Conservation (phyloP, 1,284 basidiomycete genomes). For the Ceratobasidium sp. region DNA sequence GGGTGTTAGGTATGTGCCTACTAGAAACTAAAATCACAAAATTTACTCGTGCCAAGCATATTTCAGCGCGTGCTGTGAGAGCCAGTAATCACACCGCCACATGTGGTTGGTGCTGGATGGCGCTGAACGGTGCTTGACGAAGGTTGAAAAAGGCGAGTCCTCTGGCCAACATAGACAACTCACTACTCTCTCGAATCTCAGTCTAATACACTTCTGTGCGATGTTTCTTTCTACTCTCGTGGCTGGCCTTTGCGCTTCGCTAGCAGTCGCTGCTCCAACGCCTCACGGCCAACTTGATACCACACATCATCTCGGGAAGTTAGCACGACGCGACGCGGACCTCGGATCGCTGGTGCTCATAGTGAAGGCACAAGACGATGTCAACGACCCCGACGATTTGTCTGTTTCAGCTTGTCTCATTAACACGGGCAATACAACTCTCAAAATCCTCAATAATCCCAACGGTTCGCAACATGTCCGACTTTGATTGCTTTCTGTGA, state of each 20-base stretch:
- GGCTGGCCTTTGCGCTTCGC: neutral
- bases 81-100: constrained; percentile 20
- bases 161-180: too few species aligned
- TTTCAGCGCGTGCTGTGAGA: too few species aligned
- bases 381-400: constrained; percentile 45
- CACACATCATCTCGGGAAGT: neutral
- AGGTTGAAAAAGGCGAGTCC: too few species aligned
- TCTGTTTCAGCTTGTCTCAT: constrained; percentile 27
- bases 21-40: too few species aligned
- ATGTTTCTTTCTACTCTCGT: constrained; percentile 2
- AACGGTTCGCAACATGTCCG: constrained; percentile 25
- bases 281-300: neutral
- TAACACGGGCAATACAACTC: constrained; percentile 39
- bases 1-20: too few species aligned
- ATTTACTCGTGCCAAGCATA: too few species aligned
- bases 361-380: constrained; percentile 41
- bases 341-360: constrained; percentile 23
- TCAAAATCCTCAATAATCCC: constrained; percentile 45
- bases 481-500: too few species aligned
- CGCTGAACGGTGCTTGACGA: too few species aligned
- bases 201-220: neutral
- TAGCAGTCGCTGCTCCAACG: constrained; percentile 21
- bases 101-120: too few species aligned
- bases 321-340: constrained; percentile 25
- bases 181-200: too few species aligned